Conservation (phyloP, 2,329 filamentous ascomycete species). For the Stagonosporopsis rhizophila region DNA sequence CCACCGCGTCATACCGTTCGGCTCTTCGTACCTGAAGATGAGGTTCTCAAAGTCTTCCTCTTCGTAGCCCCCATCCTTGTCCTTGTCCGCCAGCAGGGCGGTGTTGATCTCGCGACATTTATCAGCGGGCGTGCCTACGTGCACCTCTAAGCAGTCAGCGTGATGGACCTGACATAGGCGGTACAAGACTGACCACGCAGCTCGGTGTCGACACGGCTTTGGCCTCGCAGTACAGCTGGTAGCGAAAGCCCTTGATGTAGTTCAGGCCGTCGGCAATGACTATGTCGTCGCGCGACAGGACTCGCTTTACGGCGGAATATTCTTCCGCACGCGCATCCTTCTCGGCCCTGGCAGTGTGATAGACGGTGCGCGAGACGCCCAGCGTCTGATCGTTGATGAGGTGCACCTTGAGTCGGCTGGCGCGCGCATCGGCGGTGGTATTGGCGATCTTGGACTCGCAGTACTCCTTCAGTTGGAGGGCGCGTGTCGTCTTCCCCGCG, state of each 20-base stretch:
- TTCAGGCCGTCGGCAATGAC: conserved; percentile 82
- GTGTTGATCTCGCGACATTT: conserved; percentile 67
- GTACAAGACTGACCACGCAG: conserved; percentile 66
- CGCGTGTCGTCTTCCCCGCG: conserved; percentile 68
- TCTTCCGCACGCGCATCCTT: conserved; percentile 81
- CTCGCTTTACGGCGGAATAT: conserved; percentile 79
- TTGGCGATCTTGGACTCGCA: conserved; percentile 65
- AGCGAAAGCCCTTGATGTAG: conserved; percentile 90
- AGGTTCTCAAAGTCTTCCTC: conserved; percentile 77
- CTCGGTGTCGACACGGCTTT: conserved; percentile 79
- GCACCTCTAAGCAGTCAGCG: conserved; percentile 54
- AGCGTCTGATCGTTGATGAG: conserved; percentile 77
- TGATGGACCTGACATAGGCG: neutral
- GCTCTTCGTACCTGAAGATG: conserved; percentile 84
- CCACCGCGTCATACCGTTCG: conserved; percentile 84
- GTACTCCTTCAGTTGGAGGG: conserved; percentile 69
- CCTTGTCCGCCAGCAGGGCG: conserved; percentile 56
- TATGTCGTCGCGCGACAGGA: conserved; percentile 74
- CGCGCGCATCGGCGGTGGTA: conserved; percentile 52
- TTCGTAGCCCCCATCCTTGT: conserved; percentile 57
- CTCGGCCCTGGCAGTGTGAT: conserved; percentile 78
- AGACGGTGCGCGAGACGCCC: conserved; percentile 72
- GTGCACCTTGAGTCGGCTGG: conserved; percentile 68
- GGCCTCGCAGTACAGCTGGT: conserved; percentile 84
- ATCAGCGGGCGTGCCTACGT: conserved; percentile 64